These are phyloP conservation scores for Rhizopus stolonifer DNA, from an alignment of 371 early-diverging fungal genomes.

Conservation along the genomic window DNA sequence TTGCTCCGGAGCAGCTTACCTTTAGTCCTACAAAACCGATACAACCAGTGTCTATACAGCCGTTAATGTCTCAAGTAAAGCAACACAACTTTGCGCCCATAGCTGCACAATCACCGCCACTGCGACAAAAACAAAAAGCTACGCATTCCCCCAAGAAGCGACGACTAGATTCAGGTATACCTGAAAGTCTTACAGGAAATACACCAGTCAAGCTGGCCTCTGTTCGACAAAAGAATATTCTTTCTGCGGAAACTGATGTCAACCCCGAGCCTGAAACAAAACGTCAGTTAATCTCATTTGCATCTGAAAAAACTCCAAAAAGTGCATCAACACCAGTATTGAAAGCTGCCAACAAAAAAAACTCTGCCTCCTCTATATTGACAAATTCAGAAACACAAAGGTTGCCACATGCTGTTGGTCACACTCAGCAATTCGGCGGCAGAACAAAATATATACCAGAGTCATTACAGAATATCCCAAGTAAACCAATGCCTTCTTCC, in stretches of 20 bases:
- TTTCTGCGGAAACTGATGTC: not conserved
- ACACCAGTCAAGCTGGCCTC: not conserved
- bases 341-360: not conserved
- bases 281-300: not conserved
- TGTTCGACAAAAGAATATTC: not conserved
- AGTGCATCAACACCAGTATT: not conserved
- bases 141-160: not conserved
- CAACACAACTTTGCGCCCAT: not conserved
- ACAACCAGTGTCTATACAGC: not conserved
- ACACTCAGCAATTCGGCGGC: not conserved
- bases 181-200: not conserved
- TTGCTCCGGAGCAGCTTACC: not conserved
- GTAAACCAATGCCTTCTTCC: not conserved
- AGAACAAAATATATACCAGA: conserved; percentile 24
- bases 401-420: not conserved
- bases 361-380: not conserved
- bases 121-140: not conserved
- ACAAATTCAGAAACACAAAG: not conserved
- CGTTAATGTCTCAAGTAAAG: not conserved
- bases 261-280: not conserved
- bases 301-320: not conserved
- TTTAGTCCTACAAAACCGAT: not conserved
- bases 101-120: not conserved
- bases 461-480: not conserved
- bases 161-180: not conserved